These are phyloP conservation scores for Penicillium soppii DNA, from an alignment of 495 filamentous ascomycete species.

Conservation along the genomic window DNA sequence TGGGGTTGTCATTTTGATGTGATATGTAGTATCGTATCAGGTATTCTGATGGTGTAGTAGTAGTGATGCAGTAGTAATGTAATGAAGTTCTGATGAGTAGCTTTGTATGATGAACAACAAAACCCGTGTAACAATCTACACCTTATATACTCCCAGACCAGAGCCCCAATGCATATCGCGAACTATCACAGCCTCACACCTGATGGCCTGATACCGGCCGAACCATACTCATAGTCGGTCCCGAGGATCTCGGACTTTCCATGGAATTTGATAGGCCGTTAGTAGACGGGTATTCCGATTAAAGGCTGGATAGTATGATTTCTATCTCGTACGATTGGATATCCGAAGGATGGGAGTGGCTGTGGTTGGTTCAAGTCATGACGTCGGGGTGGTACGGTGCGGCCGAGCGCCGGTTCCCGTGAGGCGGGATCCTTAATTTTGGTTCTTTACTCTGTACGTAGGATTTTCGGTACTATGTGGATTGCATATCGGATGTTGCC, in stretches of 20 bases:
- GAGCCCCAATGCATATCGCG: background rate
- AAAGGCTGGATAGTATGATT: background rate
- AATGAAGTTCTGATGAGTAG: no score
- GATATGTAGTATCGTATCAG: background rate
- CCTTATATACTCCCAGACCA: constrained; percentile 5
- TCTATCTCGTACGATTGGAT: background rate
- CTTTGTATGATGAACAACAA: background rate
- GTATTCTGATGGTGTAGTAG: background rate
- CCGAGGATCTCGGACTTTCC: background rate
- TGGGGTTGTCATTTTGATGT: constrained; percentile 5
- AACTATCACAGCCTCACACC: background rate
- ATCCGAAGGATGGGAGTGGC: background rate
- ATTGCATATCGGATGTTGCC: background rate
- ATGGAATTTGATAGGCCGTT: no score
- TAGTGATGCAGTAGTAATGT: no score
- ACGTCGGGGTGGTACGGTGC: background rate
- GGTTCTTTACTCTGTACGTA: background rate
- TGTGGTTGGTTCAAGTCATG: background rate
- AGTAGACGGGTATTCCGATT: background rate
- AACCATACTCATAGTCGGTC: background rate
- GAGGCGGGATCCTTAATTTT: no score
- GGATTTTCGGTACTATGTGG: background rate
- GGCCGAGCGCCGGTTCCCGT: background rate
- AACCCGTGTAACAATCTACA: background rate
- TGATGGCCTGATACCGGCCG: background rate